Evolutionary conservation across 495 filamentous ascomycete genomes (phyloP), one percentile per base, ranked within the genome.

Genomic region (Trichoderma reesei): DNA sequence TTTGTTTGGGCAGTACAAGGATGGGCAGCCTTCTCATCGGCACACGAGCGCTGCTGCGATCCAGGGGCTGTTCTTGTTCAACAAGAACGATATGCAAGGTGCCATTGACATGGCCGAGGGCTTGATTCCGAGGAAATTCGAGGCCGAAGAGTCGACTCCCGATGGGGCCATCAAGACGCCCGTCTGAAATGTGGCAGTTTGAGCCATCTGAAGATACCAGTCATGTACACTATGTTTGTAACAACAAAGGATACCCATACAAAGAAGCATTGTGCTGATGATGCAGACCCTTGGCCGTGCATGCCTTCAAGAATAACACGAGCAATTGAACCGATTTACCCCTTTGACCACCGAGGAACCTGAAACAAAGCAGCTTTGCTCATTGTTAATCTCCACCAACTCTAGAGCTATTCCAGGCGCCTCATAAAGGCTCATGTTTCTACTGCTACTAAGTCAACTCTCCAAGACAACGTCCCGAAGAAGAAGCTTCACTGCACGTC

Each of bases 41-140:
- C 82, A 76, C 20, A 88, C 89, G 7, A 97, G 92, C 66, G 89
- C 92, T 3, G 94, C 94, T 20, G 89, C 91, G 7, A 83, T 97
- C 41, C 94, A 98, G 75, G 94, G 94, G 3, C 71, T 97, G 62
- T 97, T 98, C 73, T 77, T 97, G 73, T 95, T 92, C 70, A 94
- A 96, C 73, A 98, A 97, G 77, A 88, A 85, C 54, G 81, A 94
- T 68, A 88, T 93, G 81, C 83, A 91, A 65, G 90, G 90, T 1
- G 94, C 94, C 20, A 91, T 97, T 67, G 78, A 76, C 3, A 90
- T 90, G 86, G 88, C 87, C 1, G 85, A 89, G 48, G 84, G 80
- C 38, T 75, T 96, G 67, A 79, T 87, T 26, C 78, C 83, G 1
- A 67, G 71, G 60, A 78, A 75, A 16, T 76, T 83, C 65, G 80